Evolutionary conservation across 2,329 filamentous ascomycete genomes (phyloP), one percentile per base, ranked within the genome.

Genomic region (Colletotrichum theobromicola): DNA sequence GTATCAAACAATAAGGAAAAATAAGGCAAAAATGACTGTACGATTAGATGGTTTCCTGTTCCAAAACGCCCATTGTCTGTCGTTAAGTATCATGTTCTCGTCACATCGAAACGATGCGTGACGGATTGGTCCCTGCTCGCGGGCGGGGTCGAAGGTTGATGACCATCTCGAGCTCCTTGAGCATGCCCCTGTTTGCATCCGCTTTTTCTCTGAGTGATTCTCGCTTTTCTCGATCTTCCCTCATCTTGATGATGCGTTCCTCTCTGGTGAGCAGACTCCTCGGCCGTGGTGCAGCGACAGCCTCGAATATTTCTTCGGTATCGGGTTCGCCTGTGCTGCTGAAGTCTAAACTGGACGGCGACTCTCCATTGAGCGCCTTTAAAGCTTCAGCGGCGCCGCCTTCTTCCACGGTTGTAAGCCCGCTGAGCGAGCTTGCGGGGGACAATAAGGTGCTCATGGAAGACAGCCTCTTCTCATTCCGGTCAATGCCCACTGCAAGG

Each of bases 81-180:
- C 72, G 58, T 75, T 58, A 75, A 67, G 60, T 72, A 42, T 71
- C 75, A 76, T 77, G 69, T 78, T 74, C 71, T 65, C 78, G 76
- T 84, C 81, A 88, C 84, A 88, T 82, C 32, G 87, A 88, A 37
- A 86, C 81, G 66, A 86, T 81, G 53, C 86, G 84, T 62, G 80
- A 81, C 24, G 80, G 77, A 18, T 79, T 80, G 75, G 76, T 81
- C 74, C 86, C 86, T 37, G 81, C 78, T 57, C 85, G 83, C 65
- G 77, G 83, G 76, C 81, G 82, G 8, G 87, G 87, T 30, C 87
- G 83, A 37, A 88, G 84, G 81, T 88, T 91, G 82, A 98, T 97
- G 75, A 99, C 91, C 77, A 94, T 96, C 86, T 98, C 95, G 73
- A 99, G 88, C 85, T 99, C 97, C 76, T 94, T 93, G 76, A 99